Base-by-base conservation (phyloP, 805 yeast genomes). In the Candida nonsorbophila region DNA sequence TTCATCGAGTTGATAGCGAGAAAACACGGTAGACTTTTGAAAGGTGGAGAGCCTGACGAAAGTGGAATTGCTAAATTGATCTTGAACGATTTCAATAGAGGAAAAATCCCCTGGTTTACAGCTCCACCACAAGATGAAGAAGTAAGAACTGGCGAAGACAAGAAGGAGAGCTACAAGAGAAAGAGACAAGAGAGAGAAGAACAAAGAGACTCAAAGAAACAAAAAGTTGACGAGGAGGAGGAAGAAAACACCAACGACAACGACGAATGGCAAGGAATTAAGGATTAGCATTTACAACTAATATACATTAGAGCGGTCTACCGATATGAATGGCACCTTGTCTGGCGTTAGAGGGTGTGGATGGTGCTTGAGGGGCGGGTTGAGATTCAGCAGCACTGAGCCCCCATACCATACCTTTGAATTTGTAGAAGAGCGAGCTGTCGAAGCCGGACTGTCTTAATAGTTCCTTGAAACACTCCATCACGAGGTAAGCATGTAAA, bases 41-140 rank as follows among this genome's bases (percentile, higher is more conserved):
- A 90, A 58, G 98, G 98, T 36, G 98, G 97, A 41, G 98, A 92
- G 61, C 95, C 97, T 1, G 97, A 90, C 56, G 97, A 90, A 59
- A 69, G 80, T 41, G 94, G 95, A 47, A 86, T 90, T 33, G 79
- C 97, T 22, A 90, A 87, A 57, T 80, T 81, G 49, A 81, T 90
- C 17, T 72, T 90, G 55, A 86, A 86, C 45, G 98, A 90, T 56
- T 90, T 90, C 69, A 90, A 87, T 61, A 75, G 98, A 59, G 98
- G 98, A 38, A 85, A 86, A 50, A 90, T 90, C 32, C 98, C 98
- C 14, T 90, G 98, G 98, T 90, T 90, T 54, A 85, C 85, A 18
- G 78, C 92, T 16, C 98, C 98, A 16, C 97, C 97, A 23, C 74
- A 79, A 42, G 84, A 76, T 38, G 71, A 62, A 15, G 79, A 72